phyloP scores from a whole-genome alignment of 225 moss, liverwort and hornwort genomes.

The Marchantia paleacea region DNA sequence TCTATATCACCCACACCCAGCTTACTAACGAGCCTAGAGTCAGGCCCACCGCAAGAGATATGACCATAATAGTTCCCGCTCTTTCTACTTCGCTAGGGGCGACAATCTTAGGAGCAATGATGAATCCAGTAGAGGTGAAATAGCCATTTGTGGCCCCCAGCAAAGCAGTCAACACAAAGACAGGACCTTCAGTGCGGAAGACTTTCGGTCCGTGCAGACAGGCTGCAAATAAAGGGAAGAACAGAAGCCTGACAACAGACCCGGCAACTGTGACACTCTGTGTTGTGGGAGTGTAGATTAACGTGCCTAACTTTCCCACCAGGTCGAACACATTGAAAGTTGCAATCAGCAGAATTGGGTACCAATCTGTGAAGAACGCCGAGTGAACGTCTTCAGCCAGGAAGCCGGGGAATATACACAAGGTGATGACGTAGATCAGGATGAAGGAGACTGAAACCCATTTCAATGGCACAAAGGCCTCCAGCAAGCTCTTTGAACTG shows the following conservation, averaged over 20 bases:
- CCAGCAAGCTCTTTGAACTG: slow-evolving; percentile 9
- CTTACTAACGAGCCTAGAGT: slow-evolving; percentile 33
- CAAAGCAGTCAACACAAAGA: slow-evolving; percentile 61
- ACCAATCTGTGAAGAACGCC: slow-evolving; percentile 65
- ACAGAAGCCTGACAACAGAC: slow-evolving; percentile 57
- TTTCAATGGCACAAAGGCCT: slow-evolving; percentile 46
- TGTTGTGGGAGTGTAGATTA: slow-evolving; percentile 46
- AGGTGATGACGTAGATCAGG: slow-evolving; percentile 52
- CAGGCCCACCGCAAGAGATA: slow-evolving; percentile 30
- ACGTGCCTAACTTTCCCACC: slow-evolving; percentile 60
- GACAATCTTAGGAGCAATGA: slow-evolving; percentile 74
- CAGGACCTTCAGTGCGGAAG: slow-evolving; percentile 66
- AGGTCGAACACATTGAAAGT: slow-evolving; percentile 65
- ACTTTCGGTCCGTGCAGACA: slow-evolving; percentile 58
- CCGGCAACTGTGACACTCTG: slow-evolving; percentile 41
- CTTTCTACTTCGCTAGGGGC: slow-evolving; percentile 58
- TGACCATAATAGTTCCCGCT: slow-evolving; percentile 63
- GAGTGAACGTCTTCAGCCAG: slow-evolving; percentile 86
- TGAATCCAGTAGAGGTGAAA: slow-evolving; percentile 60
- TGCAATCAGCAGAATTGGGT: slow-evolving; percentile 62
- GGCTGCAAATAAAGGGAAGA: slow-evolving; percentile 65
- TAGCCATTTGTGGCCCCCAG: slow-evolving; percentile 81
- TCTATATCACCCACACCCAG: slow-evolving; percentile 43
- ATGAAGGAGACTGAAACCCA: slow-evolving; percentile 58
- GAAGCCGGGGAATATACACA: slow-evolving; percentile 82